Base-by-base conservation (phyloP, 2,329 filamentous ascomycete species). In the Neopestalotiopsis clavispora region DNA sequence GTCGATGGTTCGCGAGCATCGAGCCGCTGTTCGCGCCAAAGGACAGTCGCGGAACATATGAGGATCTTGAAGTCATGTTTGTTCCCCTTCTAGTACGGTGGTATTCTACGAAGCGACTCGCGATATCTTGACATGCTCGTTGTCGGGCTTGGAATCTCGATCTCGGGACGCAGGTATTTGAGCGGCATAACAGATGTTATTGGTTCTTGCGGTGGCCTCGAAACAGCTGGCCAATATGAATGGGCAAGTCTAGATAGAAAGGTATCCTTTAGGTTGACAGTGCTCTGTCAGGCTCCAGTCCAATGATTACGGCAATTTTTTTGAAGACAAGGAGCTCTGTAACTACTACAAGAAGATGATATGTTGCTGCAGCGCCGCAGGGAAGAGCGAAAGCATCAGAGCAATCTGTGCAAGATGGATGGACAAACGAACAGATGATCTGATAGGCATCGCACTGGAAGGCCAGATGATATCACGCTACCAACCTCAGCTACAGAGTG, bases 1-100 rank as follows among this genome's bases (percentile, higher is more conserved):
- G 70, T 14, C 73, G 70, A 75, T 64, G 34, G 73, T 63, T 69
- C 71, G 71, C 65, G 72, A 70, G 66, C 17, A 63, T 67, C 23
- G 66, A 45, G 34, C 45, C 75, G 28, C 68, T 67, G 34, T 71
- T 68, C 52, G 75, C 72, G 34, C 72, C 71, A 40, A 75, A 68
- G 23, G 75, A 71, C n/a, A 77, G 64, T 62, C 74, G 76, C 12
- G 76, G 73, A 30, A 79, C 69, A 4, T 77, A 67, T 40, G 72
- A 72, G 67, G 69, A 69, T 9, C 74, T 72, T 63, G 75, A 74
- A 67, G 71, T 75, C 75, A 78, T 78, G 42, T 14, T 40, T 42
- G 49, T 70, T 6, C 62, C 6, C 34, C 45, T 64, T n/a, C 14
- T 34, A 52, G 38, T n/a, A n/a, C 4, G 45, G 45, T n/a, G 45